Percentiles rank a stretch among this genome's conserved stretches.
These are phyloP conservation scores for Phallus indusiatus DNA, from an alignment of 768 basidiomycete species.

Conservation along the genomic window DNA sequence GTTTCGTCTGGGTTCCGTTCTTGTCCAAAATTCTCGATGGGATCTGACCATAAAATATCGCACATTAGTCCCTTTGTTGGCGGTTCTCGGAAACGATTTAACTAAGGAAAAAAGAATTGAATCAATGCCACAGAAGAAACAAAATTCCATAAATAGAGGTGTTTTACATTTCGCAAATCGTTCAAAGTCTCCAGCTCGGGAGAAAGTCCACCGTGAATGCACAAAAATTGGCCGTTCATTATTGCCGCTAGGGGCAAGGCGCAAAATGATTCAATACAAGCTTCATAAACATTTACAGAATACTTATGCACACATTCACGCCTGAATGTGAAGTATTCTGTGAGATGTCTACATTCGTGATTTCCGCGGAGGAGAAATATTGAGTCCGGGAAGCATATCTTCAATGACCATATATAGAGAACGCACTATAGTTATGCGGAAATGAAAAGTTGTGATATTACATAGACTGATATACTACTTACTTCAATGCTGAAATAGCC, in stretches of 20 bases:
- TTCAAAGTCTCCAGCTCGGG: constrained; percentile 40
- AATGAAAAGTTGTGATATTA: background rate
- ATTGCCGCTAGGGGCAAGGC: constrained; percentile 39
- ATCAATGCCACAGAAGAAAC: background rate
- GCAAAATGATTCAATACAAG: constrained; percentile 41
- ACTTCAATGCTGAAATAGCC: constrained; percentile 42
- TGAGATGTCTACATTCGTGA: constrained; percentile 52
- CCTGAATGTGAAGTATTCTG: constrained; percentile 99
- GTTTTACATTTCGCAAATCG: constrained; percentile 31
- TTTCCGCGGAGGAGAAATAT: constrained; percentile 37
- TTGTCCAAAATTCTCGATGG: constrained; percentile 37
- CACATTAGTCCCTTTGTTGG: constrained; percentile 42
- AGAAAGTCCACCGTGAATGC: constrained; percentile 40
- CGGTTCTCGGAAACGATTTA: constrained; percentile 42
- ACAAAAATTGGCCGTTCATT: constrained; percentile 47
- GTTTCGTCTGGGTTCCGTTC: constrained; percentile 31
- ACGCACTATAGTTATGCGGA: constrained; percentile 26
- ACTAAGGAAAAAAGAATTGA: constrained; percentile 19
- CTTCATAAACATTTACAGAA: constrained; percentile 38
- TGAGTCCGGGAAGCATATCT: constrained; percentile 40
- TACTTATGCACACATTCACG: constrained; percentile 74
- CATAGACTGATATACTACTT: constrained; percentile 3
- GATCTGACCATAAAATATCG: constrained; percentile 43
- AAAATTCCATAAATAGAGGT: background rate
- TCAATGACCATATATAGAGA: constrained; percentile 36